Evolutionary conservation across 768 basidiomycete species (phyloP).

Genomic region (Antrodiella citrinella): DNA sequence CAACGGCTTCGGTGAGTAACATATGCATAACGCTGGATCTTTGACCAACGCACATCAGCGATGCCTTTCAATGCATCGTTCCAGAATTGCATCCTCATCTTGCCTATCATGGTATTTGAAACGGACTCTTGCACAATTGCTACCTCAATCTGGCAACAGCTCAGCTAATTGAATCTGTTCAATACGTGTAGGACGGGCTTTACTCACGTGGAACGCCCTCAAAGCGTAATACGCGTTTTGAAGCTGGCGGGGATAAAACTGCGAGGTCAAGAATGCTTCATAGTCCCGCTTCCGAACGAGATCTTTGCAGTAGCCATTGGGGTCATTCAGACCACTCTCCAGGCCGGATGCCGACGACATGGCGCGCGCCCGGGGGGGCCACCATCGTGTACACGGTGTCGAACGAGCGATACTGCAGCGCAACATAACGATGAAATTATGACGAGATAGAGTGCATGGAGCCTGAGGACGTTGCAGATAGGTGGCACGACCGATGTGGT

Average conservation of each 20-base stretch:
- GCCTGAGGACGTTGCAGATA: neutral
- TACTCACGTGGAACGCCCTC: conserved; percentile 76
- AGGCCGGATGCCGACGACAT: neutral
- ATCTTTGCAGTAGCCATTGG: conserved; percentile 57
- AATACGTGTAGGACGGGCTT: neutral
- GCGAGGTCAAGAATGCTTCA: conserved; percentile 64
- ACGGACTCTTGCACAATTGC: conserved; percentile 71
- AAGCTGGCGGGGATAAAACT: conserved; percentile 60
- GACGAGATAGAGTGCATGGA: neutral
- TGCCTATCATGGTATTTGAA: conserved; percentile 66
- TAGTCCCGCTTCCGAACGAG: conserved; percentile 77
- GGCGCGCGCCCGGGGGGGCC: neutral
- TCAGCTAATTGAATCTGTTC: neutral
- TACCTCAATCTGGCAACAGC: conserved; percentile 52
- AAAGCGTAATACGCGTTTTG: conserved; percentile 69
- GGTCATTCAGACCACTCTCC: conserved; percentile 13
- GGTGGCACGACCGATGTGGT: neutral
- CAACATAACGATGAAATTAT: neutral
- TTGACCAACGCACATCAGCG: conserved; percentile 40
- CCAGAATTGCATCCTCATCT: conserved; percentile 86
- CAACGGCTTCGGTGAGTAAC: conserved; percentile 13
- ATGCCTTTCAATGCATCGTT: conserved; percentile 68
- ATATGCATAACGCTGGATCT: neutral
- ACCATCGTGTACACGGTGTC: neutral
- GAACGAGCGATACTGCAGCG: neutral